Conservation (phyloP, 306 rosid species). For the Abrus precatorius region DNA sequence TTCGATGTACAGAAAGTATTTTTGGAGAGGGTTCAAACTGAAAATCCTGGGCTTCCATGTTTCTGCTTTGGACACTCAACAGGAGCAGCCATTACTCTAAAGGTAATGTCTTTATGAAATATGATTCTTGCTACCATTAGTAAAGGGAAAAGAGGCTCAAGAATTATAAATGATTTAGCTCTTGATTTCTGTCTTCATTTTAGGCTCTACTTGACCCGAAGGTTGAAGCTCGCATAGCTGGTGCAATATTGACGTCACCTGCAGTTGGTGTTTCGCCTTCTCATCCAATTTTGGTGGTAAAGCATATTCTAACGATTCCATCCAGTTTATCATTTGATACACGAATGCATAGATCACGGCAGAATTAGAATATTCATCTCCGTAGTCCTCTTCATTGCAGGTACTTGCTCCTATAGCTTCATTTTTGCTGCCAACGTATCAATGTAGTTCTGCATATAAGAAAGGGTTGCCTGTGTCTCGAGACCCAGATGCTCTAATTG, state of each 20-base stretch:
- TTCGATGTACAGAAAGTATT: slow-evolving; percentile 63
- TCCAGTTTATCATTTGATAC: neutral
- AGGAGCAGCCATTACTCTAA: slow-evolving; percentile 82
- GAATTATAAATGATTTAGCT: neutral
- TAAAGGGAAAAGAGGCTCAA: slow-evolving; percentile 3
- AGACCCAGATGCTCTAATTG: slow-evolving; percentile 77
- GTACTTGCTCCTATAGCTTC: slow-evolving; percentile 76
- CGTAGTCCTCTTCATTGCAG: slow-evolving; percentile 48
- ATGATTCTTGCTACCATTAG: neutral
- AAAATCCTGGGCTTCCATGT: slow-evolving; percentile 78
- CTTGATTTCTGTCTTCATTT: slow-evolving; percentile 16
- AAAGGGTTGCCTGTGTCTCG: slow-evolving; percentile 67
- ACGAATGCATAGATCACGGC: neutral
- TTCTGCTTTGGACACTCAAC: slow-evolving; percentile 91
- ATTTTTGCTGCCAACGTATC: slow-evolving; percentile 70
- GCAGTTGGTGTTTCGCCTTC: slow-evolving; percentile 84
- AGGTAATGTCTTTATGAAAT: slow-evolving; percentile 55
- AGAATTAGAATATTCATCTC: slow-evolving; percentile 6
- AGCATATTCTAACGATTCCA: slow-evolving; percentile 32
- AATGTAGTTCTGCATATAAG: slow-evolving; percentile 71
- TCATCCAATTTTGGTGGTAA: slow-evolving; percentile 70
- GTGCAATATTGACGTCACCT: slow-evolving; percentile 79
- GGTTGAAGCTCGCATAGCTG: slow-evolving; percentile 67
- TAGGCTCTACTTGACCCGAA: slow-evolving; percentile 82
- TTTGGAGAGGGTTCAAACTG: slow-evolving; percentile 68